A percentile compares a stretch with the other conserved stretches of the same genome.
Evolutionary conservation across 345 rosid species (phyloP).

Genomic region (Hevea brasiliensis): DNA sequence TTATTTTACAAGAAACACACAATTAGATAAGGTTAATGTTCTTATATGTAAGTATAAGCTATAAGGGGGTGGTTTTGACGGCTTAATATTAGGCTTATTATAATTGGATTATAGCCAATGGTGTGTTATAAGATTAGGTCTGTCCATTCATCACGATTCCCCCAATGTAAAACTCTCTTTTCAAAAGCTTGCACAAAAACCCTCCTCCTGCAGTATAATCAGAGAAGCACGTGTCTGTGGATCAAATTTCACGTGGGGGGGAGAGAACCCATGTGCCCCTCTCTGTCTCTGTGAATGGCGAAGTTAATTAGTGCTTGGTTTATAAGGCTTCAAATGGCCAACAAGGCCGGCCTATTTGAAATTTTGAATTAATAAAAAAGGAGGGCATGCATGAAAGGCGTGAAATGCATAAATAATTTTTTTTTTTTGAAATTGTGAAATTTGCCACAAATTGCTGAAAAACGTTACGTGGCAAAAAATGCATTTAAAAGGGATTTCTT

Average conservation of each 20-base stretch:
- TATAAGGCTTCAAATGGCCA: constrained; percentile 12
- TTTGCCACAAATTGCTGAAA: too few species aligned
- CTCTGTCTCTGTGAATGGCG: not conserved
- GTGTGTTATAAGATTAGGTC: not conserved
- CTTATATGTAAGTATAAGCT: too few species aligned
- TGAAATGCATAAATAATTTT: too few species aligned
- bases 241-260: constrained; percentile 43
- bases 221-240: constrained; percentile 44
- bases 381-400: too few species aligned
- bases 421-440: too few species aligned
- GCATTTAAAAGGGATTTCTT: too few species aligned
- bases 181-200: not conserved
- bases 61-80: not conserved
- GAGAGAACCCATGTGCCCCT: constrained; percentile 37
- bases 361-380: not conserved
- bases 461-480: too few species aligned
- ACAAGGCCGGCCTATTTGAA: constrained; percentile 7
- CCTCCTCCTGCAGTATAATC: not conserved
- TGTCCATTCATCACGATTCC: too few species aligned
- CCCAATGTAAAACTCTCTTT: not conserved
- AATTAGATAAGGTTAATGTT: not conserved
- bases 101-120: not conserved
- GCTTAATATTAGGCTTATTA: not conserved
- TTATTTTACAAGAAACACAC: not conserved
- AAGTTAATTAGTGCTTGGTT: not conserved